Conservation (phyloP, 306 rosid genomes). For the Crataegus laevigata region DNA sequence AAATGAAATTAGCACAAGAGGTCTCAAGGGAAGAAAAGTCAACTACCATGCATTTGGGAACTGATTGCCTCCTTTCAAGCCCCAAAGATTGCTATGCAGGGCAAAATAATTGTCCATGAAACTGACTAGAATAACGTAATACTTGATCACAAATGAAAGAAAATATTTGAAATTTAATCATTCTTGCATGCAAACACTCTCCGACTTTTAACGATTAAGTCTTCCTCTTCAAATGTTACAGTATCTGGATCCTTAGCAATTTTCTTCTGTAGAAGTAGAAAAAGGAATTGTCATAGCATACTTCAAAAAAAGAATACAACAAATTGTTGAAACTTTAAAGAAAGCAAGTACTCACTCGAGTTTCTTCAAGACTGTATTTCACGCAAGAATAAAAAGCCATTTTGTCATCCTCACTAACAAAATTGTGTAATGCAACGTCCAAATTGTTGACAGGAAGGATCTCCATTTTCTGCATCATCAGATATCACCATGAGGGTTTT, state of each 20-base stretch:
- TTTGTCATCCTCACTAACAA: slow-evolving; percentile 91
- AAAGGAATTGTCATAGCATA: slow-evolving; percentile 13
- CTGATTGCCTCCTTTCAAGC: background rate
- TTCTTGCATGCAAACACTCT: slow-evolving; percentile 79
- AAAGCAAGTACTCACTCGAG: slow-evolving; percentile 58
- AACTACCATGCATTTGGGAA: background rate
- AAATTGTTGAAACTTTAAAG: background rate
- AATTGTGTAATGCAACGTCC: slow-evolving; percentile 84
- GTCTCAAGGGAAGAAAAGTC: background rate
- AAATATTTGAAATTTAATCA: background rate
- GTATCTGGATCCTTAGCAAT: slow-evolving; percentile 61
- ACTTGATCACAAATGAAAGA: slow-evolving; percentile 3
- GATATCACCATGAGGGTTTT: slow-evolving; percentile 6
- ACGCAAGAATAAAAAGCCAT: slow-evolving; percentile 81
- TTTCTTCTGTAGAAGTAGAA: slow-evolving; percentile 51
- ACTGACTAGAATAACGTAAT: background rate
- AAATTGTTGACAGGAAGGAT: slow-evolving; percentile 93
- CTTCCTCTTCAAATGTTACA: slow-evolving; percentile 65
- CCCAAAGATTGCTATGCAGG: background rate
- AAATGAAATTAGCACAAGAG: background rate
- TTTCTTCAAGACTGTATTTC: slow-evolving; percentile 72
- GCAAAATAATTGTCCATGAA: background rate
- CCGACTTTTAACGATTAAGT: slow-evolving; percentile 90
- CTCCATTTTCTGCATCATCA: slow-evolving; percentile 86
- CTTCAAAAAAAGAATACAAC: background rate